phyloP scores from a whole-genome alignment of 2,329 filamentous ascomycete genomes.

The Arthrobotrys entomopaga region DNA sequence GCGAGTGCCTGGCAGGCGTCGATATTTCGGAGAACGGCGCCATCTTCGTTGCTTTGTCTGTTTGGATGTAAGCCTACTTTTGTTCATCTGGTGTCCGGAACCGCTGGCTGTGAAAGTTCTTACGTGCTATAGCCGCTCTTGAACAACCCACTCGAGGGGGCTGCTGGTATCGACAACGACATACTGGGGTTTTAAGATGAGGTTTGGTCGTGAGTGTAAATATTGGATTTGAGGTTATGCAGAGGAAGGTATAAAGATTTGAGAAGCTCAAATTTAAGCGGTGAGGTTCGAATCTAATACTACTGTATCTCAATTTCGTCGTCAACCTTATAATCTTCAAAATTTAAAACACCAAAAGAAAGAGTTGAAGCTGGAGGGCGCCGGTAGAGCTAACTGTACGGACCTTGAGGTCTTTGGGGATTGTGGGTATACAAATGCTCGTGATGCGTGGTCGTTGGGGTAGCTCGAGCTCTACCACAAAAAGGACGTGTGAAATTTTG shows the following conservation, averaged over 20 bases:
- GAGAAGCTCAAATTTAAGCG: background rate
- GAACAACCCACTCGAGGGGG: constrained; percentile 92
- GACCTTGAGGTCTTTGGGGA: background rate
- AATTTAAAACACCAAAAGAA: background rate
- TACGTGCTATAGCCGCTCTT: constrained; percentile 97
- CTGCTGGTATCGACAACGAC: constrained; percentile 95
- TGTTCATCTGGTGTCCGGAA: background rate
- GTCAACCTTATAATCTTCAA: too few relatives aligned
- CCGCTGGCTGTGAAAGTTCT: constrained; percentile 59
- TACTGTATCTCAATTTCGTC: too few relatives aligned
- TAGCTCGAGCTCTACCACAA: background rate
- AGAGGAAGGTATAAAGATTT: constrained; percentile 66
- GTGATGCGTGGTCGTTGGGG: constrained; percentile 20
- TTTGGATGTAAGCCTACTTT: constrained; percentile 9
- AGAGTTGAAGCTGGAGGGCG: background rate
- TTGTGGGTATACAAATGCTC: constrained; percentile 2
- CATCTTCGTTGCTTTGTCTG: constrained; percentile 99
- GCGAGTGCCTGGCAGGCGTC: constrained; percentile 97
- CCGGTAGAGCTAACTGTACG: background rate
- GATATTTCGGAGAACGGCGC: constrained; percentile 96
- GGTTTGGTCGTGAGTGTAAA: constrained; percentile 63
- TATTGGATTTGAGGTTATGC: constrained; percentile 67
- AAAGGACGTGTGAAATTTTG: constrained; percentile 53
- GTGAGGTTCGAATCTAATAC: background rate
- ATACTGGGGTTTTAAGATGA: constrained; percentile 66